These are phyloP conservation scores for Xylaria longipes DNA, from an alignment of 495 filamentous ascomycete genomes.

Conservation along the genomic window DNA sequence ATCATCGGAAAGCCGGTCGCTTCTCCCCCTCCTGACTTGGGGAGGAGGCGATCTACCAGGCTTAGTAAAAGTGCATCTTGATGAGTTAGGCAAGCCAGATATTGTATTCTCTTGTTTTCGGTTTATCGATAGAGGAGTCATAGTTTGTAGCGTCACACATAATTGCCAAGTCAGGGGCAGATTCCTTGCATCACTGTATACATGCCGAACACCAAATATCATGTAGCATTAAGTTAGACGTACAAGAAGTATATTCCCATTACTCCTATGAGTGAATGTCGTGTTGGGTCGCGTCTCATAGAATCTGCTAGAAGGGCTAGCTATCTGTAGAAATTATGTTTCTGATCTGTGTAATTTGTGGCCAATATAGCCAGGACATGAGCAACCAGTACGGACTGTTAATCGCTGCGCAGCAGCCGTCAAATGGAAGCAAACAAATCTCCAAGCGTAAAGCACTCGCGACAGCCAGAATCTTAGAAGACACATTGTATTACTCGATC, in stretches of 20 bases:
- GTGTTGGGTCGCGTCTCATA: not conserved
- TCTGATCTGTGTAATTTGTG: not conserved
- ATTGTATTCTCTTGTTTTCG: not conserved
- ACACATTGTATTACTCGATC: slow-evolving; percentile 66
- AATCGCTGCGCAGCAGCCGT: not conserved
- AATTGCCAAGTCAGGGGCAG: not conserved
- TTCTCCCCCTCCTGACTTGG: slow-evolving; percentile 19
- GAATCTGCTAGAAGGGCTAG: not conserved
- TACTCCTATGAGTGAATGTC: not conserved
- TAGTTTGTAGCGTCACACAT: not conserved
- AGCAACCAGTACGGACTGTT: not conserved
- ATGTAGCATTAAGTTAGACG: not conserved
- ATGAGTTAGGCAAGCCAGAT: not conserved
- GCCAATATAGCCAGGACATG: not conserved
- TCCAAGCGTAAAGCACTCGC: not conserved
- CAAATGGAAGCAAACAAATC: not conserved
- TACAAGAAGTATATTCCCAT: not conserved
- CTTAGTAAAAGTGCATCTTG: slow-evolving; percentile 44
- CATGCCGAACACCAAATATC: not conserved
- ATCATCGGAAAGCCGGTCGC: not conserved
- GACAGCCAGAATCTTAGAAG: not conserved
- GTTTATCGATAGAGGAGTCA: not conserved
- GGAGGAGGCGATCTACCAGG: slow-evolving; percentile 47
- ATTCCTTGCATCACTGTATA: not conserved
- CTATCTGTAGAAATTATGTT: not conserved